Conservation (phyloP, 129 eudicot species). For the Flaveria bidentis region DNA sequence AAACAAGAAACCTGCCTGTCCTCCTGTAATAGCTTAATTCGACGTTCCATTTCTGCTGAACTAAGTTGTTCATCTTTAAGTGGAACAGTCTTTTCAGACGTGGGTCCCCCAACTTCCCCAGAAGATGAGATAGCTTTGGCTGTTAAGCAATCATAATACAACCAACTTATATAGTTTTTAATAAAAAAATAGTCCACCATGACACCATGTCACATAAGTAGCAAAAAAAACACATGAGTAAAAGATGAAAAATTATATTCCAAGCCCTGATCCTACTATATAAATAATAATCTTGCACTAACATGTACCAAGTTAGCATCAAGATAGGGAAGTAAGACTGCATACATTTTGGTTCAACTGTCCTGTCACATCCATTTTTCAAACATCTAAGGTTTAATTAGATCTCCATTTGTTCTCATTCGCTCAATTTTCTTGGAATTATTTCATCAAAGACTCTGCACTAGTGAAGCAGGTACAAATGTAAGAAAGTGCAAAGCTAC, state of each 20-base stretch:
- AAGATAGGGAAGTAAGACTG: conserved; percentile 19
- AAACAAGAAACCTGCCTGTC: conserved; percentile 51
- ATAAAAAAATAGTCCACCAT: conserved; percentile 18
- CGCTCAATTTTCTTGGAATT: conserved; percentile 4
- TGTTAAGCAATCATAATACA: conserved; percentile 43
- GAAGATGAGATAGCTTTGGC: conserved; percentile 54
- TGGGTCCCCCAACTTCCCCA: conserved; percentile 44
- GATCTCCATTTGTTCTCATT: conserved; percentile 5
- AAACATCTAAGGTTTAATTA: conserved; percentile 15
- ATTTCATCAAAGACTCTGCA: conserved; percentile 10
- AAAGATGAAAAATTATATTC: background rate
- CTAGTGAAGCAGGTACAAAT: conserved; percentile 6
- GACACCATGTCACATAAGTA: conserved; percentile 22
- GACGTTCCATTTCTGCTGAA: conserved; percentile 67
- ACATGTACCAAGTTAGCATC: conserved; percentile 9
- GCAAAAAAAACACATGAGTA: background rate
- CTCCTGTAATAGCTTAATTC: conserved; percentile 76
- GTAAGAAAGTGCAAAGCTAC: conserved; percentile 7
- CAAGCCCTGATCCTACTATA: background rate
- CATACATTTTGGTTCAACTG: conserved; percentile 22
- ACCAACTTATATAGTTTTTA: conserved; percentile 19
- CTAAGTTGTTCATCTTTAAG: conserved; percentile 61
- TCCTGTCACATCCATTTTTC: background rate
- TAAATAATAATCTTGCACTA: background rate
- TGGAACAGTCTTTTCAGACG: conserved; percentile 46